Conservation (phyloP, 768 basidiomycete species). For the Hemileccinum impolitum region DNA sequence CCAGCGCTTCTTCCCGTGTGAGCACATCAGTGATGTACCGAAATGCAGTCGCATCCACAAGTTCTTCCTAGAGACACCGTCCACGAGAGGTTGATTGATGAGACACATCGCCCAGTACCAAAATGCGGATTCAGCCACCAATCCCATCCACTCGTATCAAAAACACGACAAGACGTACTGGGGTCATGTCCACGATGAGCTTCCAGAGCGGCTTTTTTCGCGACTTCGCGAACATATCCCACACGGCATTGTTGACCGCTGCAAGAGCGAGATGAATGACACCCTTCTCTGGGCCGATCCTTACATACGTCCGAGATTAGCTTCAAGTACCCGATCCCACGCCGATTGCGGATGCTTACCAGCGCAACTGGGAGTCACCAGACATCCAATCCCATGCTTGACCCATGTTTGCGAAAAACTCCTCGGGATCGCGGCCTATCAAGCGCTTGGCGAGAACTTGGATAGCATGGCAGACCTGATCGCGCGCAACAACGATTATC, state of each 20-base stretch:
- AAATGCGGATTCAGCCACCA: neutral
- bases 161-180: slow-evolving; percentile 37
- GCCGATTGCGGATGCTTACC: slow-evolving; percentile 43
- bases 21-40: slow-evolving; percentile 90
- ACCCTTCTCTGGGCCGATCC: slow-evolving; percentile 92
- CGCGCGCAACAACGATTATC: neutral
- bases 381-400: slow-evolving; percentile 82
- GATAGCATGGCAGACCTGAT: slow-evolving; percentile 74
- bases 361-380: slow-evolving; percentile 83
- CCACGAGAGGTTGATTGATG: slow-evolving; percentile 4
- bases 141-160: slow-evolving; percentile 5
- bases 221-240: slow-evolving; percentile 85
- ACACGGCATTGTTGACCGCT: slow-evolving; percentile 85
- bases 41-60: slow-evolving; percentile 74
- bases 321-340: neutral
- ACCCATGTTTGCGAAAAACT: slow-evolving; percentile 85
- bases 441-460: slow-evolving; percentile 72
- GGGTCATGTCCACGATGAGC: slow-evolving; percentile 83
- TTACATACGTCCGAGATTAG: slow-evolving; percentile 20
- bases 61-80: slow-evolving; percentile 52
- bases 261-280: slow-evolving; percentile 87
- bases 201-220: slow-evolving; percentile 90
- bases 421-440: slow-evolving; percentile 78
- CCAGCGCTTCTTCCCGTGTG: slow-evolving; percentile 83
- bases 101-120: neutral